Percentiles rank a stretch among this genome's conserved stretches.
Conservation (phyloP, 352 stramenopile genomes). For the Pythium periplocum region DNA sequence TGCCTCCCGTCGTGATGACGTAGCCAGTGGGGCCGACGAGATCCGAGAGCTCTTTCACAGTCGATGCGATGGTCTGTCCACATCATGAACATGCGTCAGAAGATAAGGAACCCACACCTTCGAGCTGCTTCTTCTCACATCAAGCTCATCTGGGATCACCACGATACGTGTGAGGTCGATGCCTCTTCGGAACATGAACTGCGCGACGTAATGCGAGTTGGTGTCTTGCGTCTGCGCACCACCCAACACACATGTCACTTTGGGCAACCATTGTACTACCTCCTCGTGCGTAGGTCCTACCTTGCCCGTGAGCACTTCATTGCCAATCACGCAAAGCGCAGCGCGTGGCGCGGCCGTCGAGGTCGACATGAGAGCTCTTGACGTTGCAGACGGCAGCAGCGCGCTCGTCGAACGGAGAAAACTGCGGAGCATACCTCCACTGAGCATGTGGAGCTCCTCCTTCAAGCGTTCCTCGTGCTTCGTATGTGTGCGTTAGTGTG, state of each 20-base stretch:
- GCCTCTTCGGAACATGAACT: constrained; percentile 58
- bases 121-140: constrained; percentile 22
- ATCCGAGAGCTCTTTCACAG: constrained; percentile 67
- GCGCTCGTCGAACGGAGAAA: no score
- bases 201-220: constrained; percentile 68
- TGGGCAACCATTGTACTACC: neutral
- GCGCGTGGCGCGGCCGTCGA: constrained; percentile 30
- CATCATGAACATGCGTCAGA: neutral
- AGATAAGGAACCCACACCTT: neutral
- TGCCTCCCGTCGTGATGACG: constrained; percentile 82
- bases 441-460: no score
- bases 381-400: no score
- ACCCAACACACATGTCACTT: no score
- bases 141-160: constrained; percentile 75
- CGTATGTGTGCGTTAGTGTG: no score
- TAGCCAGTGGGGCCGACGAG: constrained; percentile 71
- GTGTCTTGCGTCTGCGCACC: constrained; percentile 70
- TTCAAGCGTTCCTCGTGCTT: no score
- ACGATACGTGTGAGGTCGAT: constrained; percentile 74
- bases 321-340: constrained; percentile 75
- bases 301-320: constrained; percentile 84
- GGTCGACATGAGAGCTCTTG: no score
- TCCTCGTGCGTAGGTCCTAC: constrained; percentile 15
- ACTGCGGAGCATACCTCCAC: no score
- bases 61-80: constrained; percentile 54